phyloP scores from a whole-genome alignment of 768 basidiomycete genomes.

The Piloderma croceum region DNA sequence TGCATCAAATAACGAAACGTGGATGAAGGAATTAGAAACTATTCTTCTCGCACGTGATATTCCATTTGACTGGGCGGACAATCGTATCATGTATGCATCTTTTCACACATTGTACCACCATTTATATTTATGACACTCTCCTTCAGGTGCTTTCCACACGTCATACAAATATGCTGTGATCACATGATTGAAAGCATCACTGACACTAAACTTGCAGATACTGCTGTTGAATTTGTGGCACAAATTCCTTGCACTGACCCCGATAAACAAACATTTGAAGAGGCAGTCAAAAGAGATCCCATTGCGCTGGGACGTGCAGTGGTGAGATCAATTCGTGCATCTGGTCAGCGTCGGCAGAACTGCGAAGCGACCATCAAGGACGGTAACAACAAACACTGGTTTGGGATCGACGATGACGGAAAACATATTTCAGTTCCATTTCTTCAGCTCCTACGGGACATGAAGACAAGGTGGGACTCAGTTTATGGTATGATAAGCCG shows the following conservation, averaged over 20 bases:
- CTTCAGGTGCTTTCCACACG: slow-evolving; percentile 4
- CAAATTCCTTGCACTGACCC: no score
- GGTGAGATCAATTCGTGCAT: slow-evolving; percentile 12
- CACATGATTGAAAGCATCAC: slow-evolving; percentile 1
- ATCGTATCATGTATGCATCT: no score
- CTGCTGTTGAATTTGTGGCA: no score
- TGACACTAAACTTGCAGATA: neutral
- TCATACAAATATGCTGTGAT: slow-evolving; percentile 7
- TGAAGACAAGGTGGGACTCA: slow-evolving; percentile 13
- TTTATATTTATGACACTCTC: neutral
- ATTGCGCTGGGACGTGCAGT: slow-evolving; percentile 5
- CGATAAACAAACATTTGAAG: no score
- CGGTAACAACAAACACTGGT: slow-evolving; percentile 5
- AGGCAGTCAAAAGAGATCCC: no score
- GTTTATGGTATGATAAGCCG: slow-evolving; percentile 13
- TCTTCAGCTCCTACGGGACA: slow-evolving; percentile 8
- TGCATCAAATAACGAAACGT: slow-evolving; percentile 15
- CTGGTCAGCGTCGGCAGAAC: slow-evolving; percentile 12
- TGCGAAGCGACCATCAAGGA: slow-evolving; percentile 8
- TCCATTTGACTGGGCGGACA: slow-evolving; percentile 8
- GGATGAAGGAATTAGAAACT: slow-evolving; percentile 11
- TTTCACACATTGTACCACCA: no score
- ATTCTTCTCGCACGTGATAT: slow-evolving; percentile 3
- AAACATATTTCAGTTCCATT: neutral
- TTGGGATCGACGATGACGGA: neutral